phyloP scores from a whole-genome alignment of 208 protist species.

The Leishmania lainsoni region DNA sequence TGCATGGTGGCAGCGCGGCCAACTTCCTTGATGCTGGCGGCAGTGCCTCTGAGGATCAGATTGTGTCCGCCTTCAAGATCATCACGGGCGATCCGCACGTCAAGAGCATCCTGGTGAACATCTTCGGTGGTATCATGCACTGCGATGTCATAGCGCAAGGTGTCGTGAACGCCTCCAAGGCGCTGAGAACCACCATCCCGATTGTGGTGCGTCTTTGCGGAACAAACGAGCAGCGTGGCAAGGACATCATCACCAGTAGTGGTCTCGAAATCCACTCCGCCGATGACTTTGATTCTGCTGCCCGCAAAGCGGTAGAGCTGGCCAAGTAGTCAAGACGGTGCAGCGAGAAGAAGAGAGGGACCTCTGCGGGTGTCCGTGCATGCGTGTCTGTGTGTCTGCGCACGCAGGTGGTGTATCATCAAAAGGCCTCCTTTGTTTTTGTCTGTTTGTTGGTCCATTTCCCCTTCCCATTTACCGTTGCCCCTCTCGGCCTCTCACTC shows the following conservation, averaged over 20 bases:
- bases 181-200: constrained; percentile 92
- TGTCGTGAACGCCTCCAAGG: constrained; percentile 92
- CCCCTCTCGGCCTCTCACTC: background rate
- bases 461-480: background rate
- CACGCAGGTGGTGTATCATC: background rate
- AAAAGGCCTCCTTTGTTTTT: background rate
- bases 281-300: constrained; percentile 85
- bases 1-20: constrained; percentile 97
- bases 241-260: constrained; percentile 93
- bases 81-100: constrained; percentile 94
- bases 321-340: constrained; percentile 23
- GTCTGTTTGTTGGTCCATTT: background rate
- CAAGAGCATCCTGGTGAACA: constrained; percentile 98
- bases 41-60: constrained; percentile 91
- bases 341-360: constrained; percentile 2
- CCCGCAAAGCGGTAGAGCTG: constrained; percentile 75
- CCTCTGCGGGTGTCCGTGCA: background rate
- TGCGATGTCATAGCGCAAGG: constrained; percentile 98
- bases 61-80: constrained; percentile 98
- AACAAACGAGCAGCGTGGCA: constrained; percentile 96
- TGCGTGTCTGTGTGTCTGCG: no score
- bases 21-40: constrained; percentile 99
- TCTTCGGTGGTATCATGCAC: constrained; percentile 99
- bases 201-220: constrained; percentile 95
- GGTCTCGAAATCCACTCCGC: constrained; percentile 82